phyloP scores from a whole-genome alignment of 345 rosid species.

The Excoecaria cochinchinensis region DNA sequence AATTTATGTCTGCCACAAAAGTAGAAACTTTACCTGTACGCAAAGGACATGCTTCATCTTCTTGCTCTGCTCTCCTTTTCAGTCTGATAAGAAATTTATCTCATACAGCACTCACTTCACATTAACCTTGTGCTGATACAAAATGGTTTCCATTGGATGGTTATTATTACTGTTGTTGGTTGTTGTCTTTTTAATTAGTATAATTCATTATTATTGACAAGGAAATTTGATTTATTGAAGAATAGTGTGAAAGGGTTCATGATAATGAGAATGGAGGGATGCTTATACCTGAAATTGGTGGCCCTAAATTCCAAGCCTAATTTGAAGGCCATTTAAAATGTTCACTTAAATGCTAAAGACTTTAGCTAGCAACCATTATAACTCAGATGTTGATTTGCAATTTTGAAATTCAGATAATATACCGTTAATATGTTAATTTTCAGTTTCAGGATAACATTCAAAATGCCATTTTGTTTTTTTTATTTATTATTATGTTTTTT shows the following conservation, averaged over 20 bases:
- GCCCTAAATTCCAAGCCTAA: no score
- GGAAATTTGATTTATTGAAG: background rate
- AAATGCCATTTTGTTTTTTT: no score
- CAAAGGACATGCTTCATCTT: background rate
- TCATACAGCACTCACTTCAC: background rate
- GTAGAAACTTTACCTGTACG: background rate
- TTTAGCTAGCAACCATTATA: conserved; percentile 11
- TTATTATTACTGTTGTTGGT: background rate
- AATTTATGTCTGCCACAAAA: background rate
- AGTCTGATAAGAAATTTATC: background rate
- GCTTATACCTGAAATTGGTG: no score
- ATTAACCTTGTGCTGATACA: background rate
- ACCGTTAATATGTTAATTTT: background rate
- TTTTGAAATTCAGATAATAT: background rate
- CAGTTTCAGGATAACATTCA: no score
- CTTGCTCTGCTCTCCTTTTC: background rate
- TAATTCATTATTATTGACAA: background rate
- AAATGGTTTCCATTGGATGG: background rate
- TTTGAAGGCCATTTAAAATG: conserved; percentile 32
- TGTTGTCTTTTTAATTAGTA: background rate
- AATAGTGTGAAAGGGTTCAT: background rate
- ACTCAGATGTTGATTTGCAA: conserved; percentile 23
- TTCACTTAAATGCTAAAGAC: conserved; percentile 28
- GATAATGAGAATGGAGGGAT: background rate
- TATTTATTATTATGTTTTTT: no score